Base-by-base conservation (phyloP, 2,329 filamentous ascomycete genomes). In the Bisporella sp. region DNA sequence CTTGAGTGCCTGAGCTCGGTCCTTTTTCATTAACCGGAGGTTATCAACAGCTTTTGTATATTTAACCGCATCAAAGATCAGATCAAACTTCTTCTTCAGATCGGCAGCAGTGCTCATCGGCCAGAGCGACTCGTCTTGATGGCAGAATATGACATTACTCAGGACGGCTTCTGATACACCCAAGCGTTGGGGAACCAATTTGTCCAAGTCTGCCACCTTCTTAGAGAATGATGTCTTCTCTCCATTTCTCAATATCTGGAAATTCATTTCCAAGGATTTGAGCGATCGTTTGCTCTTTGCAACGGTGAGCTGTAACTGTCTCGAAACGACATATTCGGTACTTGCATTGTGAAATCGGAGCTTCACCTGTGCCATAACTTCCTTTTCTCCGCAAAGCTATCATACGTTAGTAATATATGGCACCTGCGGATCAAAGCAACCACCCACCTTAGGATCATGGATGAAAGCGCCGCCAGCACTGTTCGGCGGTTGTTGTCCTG, bases 41-140 rank as follows among this genome's bases (percentile, higher is more conserved):
- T 95, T 96, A 43, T 96, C 91, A 53, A 99, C 95, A 13, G 91
- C 93, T 64, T 96, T 96, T 33, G 91, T 96, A 68, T 97, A 99
- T 66, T 96, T 96, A 69, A 89, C 76, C 1, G 93, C 93, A 69
- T 97, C 93, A 59, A 99, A 99, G 8, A 99, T 99, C 65, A 96
- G 89, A 64, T 99, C 93, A 54, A 99, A 99, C 47, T 84, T 86
- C 68, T 95, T 95, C 70, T 99, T 99, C 46, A 99, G 73, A 1
- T 81, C 81, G 0, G 80, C 74, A 0, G 93, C 89, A 62, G 95
- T 89, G 64, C 89, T 95, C 77, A 99, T 84, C 0, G 93, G 93
- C 93, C 93, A 99, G 31, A 97, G 71, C 30, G 92, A 96, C 59
- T 99, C 93, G 66, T 99, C 93, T 65, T 99, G 93, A 64, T 99